These are phyloP conservation scores for Sugiyamaella xylanicola DNA, from an alignment of 1,139 yeast species.

Conservation along the genomic window DNA sequence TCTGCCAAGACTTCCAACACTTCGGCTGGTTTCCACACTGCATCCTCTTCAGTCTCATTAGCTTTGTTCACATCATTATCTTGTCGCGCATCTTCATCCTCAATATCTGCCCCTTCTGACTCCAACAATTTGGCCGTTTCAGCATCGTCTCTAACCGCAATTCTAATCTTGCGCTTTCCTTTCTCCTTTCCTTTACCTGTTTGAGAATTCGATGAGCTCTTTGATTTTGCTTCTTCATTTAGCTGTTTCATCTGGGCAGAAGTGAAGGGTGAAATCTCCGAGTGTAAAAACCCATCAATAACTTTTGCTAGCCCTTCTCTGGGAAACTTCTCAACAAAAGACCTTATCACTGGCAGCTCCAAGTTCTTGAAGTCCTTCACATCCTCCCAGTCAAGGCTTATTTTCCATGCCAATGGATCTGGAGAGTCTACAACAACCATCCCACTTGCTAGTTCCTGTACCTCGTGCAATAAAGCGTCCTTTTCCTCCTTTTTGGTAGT, in stretches of 20 bases:
- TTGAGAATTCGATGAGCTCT: neutral
- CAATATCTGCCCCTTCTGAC: slow-evolving; percentile 1
- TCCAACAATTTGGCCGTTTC: slow-evolving; percentile 13
- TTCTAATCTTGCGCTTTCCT: slow-evolving; percentile 21
- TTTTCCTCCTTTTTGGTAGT: slow-evolving; percentile 50
- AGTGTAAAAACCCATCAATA: slow-evolving; percentile 46
- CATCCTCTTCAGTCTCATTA: slow-evolving; percentile 30
- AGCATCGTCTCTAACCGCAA: slow-evolving; percentile 19
- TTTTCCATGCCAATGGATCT: slow-evolving; percentile 69
- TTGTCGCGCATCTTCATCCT: slow-evolving; percentile 4
- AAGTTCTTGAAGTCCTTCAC: slow-evolving; percentile 52
- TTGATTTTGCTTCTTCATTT: neutral
- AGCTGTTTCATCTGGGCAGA: slow-evolving; percentile 9
- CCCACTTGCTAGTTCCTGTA: slow-evolving; percentile 65
- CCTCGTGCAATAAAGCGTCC: slow-evolving; percentile 45
- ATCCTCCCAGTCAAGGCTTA: slow-evolving; percentile 78
- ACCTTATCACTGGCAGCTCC: slow-evolving; percentile 51
- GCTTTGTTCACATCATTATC: slow-evolving; percentile 6
- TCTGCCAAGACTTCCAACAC: slow-evolving; percentile 56
- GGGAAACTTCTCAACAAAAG: slow-evolving; percentile 60
- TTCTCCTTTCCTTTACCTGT: neutral
- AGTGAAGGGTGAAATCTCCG: slow-evolving; percentile 67
- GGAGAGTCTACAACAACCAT: slow-evolving; percentile 68
- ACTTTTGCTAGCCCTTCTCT: slow-evolving; percentile 65
- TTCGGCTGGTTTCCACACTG: slow-evolving; percentile 51